Conservation (phyloP, 1,139 yeast species). For the Candida tropicalis region DNA sequence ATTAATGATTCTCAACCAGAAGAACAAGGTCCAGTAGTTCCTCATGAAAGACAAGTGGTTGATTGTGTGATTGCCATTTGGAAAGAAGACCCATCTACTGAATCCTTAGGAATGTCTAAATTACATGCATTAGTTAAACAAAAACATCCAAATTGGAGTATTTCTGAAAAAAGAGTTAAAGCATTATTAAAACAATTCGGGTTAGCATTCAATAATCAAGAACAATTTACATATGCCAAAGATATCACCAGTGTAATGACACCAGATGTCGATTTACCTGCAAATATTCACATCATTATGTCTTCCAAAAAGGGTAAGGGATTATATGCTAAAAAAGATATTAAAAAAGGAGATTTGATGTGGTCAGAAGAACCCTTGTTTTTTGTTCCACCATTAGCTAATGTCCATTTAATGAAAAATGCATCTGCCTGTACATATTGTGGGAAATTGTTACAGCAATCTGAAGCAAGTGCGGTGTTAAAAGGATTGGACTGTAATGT, state of each 20-base stretch:
- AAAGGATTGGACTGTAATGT: constrained; percentile 68
- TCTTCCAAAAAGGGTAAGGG: constrained; percentile 54
- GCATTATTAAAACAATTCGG: constrained; percentile 58
- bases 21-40: constrained; percentile 42
- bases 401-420: constrained; percentile 57
- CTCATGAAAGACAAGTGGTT: constrained; percentile 67
- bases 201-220: constrained; percentile 37
- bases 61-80: constrained; percentile 64
- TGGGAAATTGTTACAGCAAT: constrained; percentile 57
- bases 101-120: constrained; percentile 56
- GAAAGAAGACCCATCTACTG: constrained; percentile 69
- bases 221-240: constrained; percentile 49
- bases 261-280: constrained; percentile 54
- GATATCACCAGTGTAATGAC: constrained; percentile 58
- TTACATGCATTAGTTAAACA: constrained; percentile 54
- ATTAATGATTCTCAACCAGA: constrained; percentile 33
- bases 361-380: constrained; percentile 69
- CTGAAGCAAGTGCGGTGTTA: constrained; percentile 32
- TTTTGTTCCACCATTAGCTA: constrained; percentile 71
- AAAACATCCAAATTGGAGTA: constrained; percentile 61
- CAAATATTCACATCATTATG: constrained; percentile 42
- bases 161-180: constrained; percentile 62
- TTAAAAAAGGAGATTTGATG: constrained; percentile 52
- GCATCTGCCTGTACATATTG: constrained; percentile 84
- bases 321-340: constrained; percentile 44